Conservation (phyloP, 2,329 filamentous ascomycete genomes). For the Verticillium dahliae region DNA sequence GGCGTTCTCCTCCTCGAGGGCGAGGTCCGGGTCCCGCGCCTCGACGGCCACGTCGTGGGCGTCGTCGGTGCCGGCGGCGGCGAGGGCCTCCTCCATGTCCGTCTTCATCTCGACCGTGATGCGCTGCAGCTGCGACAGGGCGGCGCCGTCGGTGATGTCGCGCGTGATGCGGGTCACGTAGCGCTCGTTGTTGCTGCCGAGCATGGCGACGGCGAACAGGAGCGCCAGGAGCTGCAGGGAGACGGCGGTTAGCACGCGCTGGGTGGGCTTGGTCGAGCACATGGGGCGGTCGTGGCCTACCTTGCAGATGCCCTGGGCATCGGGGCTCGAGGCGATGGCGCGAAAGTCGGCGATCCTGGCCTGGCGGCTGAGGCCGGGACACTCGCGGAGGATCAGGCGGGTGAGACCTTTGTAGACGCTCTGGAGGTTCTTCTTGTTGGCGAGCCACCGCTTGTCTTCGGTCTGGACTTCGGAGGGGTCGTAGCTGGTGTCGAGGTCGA, state of each 20-base stretch:
- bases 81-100: conserved; percentile 18
- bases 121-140: conserved; percentile 38
- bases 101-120: conserved; percentile 35
- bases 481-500: conserved; percentile 52
- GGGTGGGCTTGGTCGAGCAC: neutral
- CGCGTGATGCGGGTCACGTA: conserved; percentile 40
- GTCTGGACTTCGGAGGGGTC: conserved; percentile 46
- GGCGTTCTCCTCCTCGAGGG: conserved; percentile 49
- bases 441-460: conserved; percentile 35
- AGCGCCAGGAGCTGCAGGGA: conserved; percentile 53
- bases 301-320: conserved; percentile 47
- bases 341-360: conserved; percentile 50
- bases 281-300: conserved; percentile 22
- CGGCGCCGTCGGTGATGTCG: conserved; percentile 25
- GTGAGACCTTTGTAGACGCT: conserved; percentile 47
- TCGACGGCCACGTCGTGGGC: conserved; percentile 31
- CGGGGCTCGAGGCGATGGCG: conserved; percentile 49
- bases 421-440: conserved; percentile 46
- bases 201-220: conserved; percentile 53
- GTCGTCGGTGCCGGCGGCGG: conserved; percentile 17
- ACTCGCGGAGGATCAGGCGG: conserved; percentile 47
- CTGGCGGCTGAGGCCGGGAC: conserved; percentile 43
- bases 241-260: conserved; percentile 14
- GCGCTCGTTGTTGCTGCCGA: conserved; percentile 47
- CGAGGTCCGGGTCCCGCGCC: conserved; percentile 45